phyloP scores from a whole-genome alignment of 129 eudicot genomes.

The Arctium minus region DNA sequence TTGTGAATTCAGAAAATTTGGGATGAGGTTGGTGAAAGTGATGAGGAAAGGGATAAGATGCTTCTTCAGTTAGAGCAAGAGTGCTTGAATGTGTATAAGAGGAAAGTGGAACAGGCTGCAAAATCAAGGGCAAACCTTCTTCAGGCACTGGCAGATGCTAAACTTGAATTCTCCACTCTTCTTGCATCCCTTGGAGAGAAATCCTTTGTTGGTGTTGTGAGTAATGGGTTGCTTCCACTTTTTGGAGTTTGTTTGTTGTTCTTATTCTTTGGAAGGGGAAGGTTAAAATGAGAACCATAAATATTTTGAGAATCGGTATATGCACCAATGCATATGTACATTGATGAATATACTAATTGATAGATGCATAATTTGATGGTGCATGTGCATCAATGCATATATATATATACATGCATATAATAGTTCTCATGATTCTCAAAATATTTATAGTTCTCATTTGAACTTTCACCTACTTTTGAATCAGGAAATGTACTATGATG shows the following conservation, averaged over 20 bases:
- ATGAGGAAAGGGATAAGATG: constrained; percentile 86
- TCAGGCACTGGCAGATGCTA: constrained; percentile 79
- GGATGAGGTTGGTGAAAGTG: constrained; percentile 98
- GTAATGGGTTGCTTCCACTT: constrained; percentile 14
- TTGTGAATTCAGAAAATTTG: constrained; percentile 73
- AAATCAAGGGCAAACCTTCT: constrained; percentile 78
- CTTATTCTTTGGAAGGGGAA: background rate
- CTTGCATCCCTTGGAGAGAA: constrained; percentile 82
- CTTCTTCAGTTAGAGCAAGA: constrained; percentile 95
- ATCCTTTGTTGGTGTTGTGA: constrained; percentile 54
- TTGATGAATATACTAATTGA: background rate
- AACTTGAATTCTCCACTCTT: constrained; percentile 73
- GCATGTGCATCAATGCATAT: background rate
- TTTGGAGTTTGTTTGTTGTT: background rate
- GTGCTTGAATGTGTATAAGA: constrained; percentile 87
- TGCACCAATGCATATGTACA: background rate
- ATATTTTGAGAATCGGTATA: background rate
- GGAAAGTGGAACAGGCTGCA: constrained; percentile 86
- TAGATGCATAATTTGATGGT: background rate
- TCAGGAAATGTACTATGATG: background rate
- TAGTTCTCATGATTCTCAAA: background rate
- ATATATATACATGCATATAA: background rate
- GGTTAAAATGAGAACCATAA: background rate
- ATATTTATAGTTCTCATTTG: background rate
- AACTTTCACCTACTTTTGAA: background rate